phyloP scores from a whole-genome alignment of 768 basidiomycete species.

The Termitomyces sp. region DNA sequence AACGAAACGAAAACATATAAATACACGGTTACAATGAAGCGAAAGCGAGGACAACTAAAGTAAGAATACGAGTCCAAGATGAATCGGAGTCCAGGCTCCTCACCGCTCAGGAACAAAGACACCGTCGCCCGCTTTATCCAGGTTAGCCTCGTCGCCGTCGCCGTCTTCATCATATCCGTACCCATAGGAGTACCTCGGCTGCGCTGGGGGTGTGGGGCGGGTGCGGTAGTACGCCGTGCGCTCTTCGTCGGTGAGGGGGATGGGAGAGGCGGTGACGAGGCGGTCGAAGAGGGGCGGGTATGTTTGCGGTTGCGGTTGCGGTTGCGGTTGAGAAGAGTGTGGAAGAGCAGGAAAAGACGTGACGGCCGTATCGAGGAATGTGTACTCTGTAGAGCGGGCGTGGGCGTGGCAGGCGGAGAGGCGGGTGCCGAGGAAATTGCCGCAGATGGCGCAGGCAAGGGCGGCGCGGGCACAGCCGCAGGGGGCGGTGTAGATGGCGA shows the following conservation, averaged over 20 bases:
- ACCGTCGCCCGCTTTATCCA: slow-evolving; percentile 37
- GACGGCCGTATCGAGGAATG: too few relatives aligned
- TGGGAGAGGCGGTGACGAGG: slow-evolving; percentile 33
- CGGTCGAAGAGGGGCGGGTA: slow-evolving; percentile 29
- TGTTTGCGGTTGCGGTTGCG: neutral
- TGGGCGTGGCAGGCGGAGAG: slow-evolving; percentile 34
- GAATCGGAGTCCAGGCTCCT: neutral
- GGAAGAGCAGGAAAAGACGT: too few relatives aligned
- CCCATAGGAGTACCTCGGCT: slow-evolving; percentile 9
- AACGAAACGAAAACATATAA: too few relatives aligned
- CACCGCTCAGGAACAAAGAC: slow-evolving; percentile 46
- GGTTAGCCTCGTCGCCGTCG: slow-evolving; percentile 30
- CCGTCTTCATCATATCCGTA: slow-evolving; percentile 25
- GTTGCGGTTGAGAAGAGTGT: too few relatives aligned
- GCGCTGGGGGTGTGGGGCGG: slow-evolving; percentile 1
- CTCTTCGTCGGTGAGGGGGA: slow-evolving; percentile 32
- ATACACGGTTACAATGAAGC: too few relatives aligned
- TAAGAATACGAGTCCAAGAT: too few relatives aligned
- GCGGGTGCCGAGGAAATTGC: slow-evolving; percentile 62
- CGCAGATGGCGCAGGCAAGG: slow-evolving; percentile 62
- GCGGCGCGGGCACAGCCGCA: slow-evolving; percentile 71
- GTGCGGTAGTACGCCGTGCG: slow-evolving; percentile 15
- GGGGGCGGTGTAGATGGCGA: slow-evolving; percentile 48
- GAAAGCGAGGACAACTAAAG: too few relatives aligned
- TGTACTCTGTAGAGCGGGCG: neutral